These are phyloP conservation scores for Kickxella alabastrina DNA, from an alignment of 192 early-diverging fungal species.

Conservation along the genomic window DNA sequence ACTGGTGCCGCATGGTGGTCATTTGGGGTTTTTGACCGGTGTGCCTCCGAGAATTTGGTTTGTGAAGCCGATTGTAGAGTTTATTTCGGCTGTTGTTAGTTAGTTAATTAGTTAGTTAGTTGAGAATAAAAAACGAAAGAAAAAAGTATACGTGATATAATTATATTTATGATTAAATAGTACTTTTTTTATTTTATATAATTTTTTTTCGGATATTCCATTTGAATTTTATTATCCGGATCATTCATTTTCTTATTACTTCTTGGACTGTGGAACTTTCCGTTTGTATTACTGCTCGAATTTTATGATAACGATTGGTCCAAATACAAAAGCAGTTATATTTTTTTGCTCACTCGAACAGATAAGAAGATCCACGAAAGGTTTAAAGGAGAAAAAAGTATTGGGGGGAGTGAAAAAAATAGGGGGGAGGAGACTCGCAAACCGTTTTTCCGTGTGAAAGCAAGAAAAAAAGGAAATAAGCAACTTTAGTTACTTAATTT, in stretches of 20 bases:
- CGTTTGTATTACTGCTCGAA: background rate
- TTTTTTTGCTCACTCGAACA: background rate
- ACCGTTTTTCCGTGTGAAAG: no score
- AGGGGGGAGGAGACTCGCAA: no score
- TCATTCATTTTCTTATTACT: background rate
- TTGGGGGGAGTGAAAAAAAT: no score
- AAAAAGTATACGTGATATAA: no score
- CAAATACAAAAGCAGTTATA: background rate
- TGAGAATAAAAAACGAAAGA: background rate
- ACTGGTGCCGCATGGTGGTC: constrained; percentile 69
- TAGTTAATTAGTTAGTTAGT: background rate
- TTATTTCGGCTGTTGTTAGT: constrained; percentile 5
- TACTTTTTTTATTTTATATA: no score
- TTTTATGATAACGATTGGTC: background rate
- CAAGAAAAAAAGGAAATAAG: background rate
- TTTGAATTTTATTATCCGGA: no score
- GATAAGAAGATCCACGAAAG: background rate
- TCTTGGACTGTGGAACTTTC: background rate
- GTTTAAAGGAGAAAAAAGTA: background rate
- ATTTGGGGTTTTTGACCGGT: constrained; percentile 69
- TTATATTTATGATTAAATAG: no score
- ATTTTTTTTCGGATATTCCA: background rate
- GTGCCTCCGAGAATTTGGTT: constrained; percentile 36
- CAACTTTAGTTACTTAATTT: background rate
- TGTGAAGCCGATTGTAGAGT: constrained; percentile 56